These are phyloP conservation scores for Dalbergia cultrata DNA, from an alignment of 306 rosid species.

Conservation along the genomic window DNA sequence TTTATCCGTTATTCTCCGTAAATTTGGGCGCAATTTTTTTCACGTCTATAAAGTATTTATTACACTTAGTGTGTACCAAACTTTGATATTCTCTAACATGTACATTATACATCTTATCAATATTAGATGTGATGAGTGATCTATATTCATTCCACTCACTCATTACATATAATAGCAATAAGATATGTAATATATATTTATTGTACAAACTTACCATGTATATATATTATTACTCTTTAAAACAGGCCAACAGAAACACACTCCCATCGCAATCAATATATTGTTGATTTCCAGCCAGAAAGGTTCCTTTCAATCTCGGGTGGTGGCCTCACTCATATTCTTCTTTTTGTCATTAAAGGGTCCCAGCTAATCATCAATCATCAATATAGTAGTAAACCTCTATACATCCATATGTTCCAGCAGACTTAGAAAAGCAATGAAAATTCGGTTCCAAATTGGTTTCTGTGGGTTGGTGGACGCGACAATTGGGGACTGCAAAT, in stretches of 20 bases:
- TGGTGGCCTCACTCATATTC: not conserved
- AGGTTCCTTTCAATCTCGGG: slow-evolving; percentile 4
- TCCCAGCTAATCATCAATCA: not conserved
- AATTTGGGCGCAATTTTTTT: too few species aligned
- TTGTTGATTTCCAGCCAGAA: not conserved
- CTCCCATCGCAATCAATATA: not conserved
- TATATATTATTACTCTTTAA: too few species aligned
- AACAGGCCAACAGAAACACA: not conserved
- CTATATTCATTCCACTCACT: too few species aligned
- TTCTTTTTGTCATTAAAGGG: not conserved
- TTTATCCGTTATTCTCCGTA: too few species aligned
- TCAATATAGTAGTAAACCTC: not conserved
- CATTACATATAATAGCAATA: too few species aligned
- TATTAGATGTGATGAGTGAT: too few species aligned
- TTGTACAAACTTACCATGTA: too few species aligned
- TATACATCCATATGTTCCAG: not conserved
- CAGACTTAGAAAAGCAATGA: not conserved
- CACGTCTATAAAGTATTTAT: too few species aligned
- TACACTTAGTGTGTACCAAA: too few species aligned
- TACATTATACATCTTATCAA: too few species aligned
- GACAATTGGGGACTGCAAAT: slow-evolving; percentile 43
- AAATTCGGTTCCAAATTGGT: slow-evolving; percentile 24
- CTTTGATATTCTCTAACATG: too few species aligned
- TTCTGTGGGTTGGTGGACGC: slow-evolving; percentile 59
- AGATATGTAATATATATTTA: too few species aligned